Percentiles rank a stretch among this genome's conserved stretches.
phyloP scores from a whole-genome alignment of 1,139 yeast genomes.

The Suhomyces terraborum region DNA sequence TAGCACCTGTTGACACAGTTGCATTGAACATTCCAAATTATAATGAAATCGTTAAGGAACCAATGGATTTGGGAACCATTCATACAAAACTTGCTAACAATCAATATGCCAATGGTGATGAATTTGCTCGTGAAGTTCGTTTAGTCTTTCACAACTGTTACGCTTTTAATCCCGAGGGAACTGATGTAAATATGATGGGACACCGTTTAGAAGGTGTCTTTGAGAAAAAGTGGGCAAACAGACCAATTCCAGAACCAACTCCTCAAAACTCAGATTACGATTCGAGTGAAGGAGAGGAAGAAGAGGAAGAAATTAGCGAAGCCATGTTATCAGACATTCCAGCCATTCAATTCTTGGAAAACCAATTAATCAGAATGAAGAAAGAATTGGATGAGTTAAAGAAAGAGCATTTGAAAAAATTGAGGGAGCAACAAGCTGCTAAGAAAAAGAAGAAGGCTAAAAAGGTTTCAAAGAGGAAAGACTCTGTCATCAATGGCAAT shows the following conservation, averaged over 20 bases:
- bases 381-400: constrained; percentile 81
- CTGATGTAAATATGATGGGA: constrained; percentile 95
- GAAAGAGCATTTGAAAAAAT: constrained; percentile 64
- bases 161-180: constrained; percentile 90
- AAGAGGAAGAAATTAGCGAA: constrained; percentile 71
- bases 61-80: constrained; percentile 93
- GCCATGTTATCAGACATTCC: constrained; percentile 72
- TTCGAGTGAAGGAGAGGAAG: constrained; percentile 40
- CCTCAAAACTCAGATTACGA: constrained; percentile 41
- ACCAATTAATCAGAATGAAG: constrained; percentile 83
- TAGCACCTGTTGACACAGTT: constrained; percentile 93
- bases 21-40: constrained; percentile 92
- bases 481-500: constrained; percentile 18
- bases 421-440: constrained; percentile 47
- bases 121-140: constrained; percentile 80
- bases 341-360: constrained; percentile 85
- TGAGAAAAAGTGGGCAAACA: constrained; percentile 85
- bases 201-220: constrained; percentile 84
- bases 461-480: constrained; percentile 24
- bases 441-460: constrained; percentile 50
- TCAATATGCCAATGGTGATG: constrained; percentile 86
- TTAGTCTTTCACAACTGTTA: constrained; percentile 88
- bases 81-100: constrained; percentile 79
- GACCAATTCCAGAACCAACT: constrained; percentile 74
- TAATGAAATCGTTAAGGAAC: constrained; percentile 78